Evolutionary conservation across 805 yeast genomes (phyloP).

Genomic region (Scheffersomyces lignosus): DNA sequence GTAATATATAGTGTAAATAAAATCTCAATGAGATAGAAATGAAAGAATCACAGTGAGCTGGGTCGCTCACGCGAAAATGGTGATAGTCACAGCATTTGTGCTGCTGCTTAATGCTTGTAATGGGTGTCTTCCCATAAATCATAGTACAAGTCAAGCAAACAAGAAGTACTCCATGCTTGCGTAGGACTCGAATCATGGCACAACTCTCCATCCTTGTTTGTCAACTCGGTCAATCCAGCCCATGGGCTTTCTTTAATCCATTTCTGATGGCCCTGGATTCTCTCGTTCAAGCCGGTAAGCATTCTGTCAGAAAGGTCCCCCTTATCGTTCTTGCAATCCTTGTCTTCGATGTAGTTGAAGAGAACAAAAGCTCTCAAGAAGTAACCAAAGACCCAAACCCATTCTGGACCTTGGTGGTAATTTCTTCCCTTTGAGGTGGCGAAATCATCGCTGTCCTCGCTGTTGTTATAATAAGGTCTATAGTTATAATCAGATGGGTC

Average conservation of each 20-base stretch:
- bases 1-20: no score
- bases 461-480: slow-evolving; percentile 82
- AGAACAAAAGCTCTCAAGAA: slow-evolving; percentile 74
- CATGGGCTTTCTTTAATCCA: slow-evolving; percentile 80
- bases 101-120: no score
- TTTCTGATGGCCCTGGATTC: slow-evolving; percentile 62
- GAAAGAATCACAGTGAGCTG: no score
- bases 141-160: slow-evolving; percentile 75
- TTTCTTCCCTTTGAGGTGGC: slow-evolving; percentile 94
- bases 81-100: no score
- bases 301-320: slow-evolving; percentile 47
- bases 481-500: slow-evolving; percentile 93
- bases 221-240: slow-evolving; percentile 93
- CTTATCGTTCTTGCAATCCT: slow-evolving; percentile 19
- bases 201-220: slow-evolving; percentile 80
- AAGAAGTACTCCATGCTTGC: slow-evolving; percentile 94
- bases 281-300: slow-evolving; percentile 56
- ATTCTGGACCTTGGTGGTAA: slow-evolving; percentile 98
- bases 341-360: slow-evolving; percentile 46
- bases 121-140: slow-evolving; percentile 49
- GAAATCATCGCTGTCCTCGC: slow-evolving; percentile 81
- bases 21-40: no score
- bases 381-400: slow-evolving; percentile 93
- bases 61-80: no score
- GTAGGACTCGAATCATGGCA: slow-evolving; percentile 92